Evolutionary conservation across 2,329 filamentous ascomycete species (phyloP), one percentile per base, ranked within the genome.

Genomic region (Xylariaceae sp.): DNA sequence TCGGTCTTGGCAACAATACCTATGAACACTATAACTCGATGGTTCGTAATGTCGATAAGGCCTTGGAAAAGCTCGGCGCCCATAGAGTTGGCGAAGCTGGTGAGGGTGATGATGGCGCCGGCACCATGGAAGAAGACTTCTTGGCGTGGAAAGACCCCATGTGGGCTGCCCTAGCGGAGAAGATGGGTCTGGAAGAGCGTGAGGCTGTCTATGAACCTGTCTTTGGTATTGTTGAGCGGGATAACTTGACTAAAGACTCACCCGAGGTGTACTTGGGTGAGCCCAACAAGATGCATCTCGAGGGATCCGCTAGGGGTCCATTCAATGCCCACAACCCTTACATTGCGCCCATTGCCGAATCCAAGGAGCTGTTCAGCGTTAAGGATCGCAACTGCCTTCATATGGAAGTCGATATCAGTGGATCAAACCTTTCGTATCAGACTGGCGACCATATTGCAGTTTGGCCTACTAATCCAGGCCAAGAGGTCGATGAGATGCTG

Each of bases 21-120:
- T 99, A 99, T 72, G 94, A 99, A 72, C 94, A 99, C 80, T 99
- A 97, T 82, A 99, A 99, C 78, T 89, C 89, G 46, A 96, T 99
- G 91, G 92, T 99, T 56, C 91, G 93, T 72, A 90, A 93, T 60
- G 87, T 97, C 53, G 86, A 94, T 75, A 86, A 88, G 72, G 86
- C 86, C 58, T 78, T 99, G 54, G 81, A 85, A 68, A 93, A 89
- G 67, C 81, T 96, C 16, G 94, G 94, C 57, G 94, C 89, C 10
- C 81, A 86, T 68, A 84, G 91, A 63, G 91, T 99, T 63, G 92
- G 94, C 39, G 80, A 86, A 53, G 91, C 92, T 50, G 94, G 95
- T 65, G 93, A 97, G 77, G 94, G 94, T 67, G 94, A 99, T 67
- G 94, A 99, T 71, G 94, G 95, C 60, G 92, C 94, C 61, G 94